Conservation (phyloP, 176 grass and related monocot species). For the Oryza glaberrima region DNA sequence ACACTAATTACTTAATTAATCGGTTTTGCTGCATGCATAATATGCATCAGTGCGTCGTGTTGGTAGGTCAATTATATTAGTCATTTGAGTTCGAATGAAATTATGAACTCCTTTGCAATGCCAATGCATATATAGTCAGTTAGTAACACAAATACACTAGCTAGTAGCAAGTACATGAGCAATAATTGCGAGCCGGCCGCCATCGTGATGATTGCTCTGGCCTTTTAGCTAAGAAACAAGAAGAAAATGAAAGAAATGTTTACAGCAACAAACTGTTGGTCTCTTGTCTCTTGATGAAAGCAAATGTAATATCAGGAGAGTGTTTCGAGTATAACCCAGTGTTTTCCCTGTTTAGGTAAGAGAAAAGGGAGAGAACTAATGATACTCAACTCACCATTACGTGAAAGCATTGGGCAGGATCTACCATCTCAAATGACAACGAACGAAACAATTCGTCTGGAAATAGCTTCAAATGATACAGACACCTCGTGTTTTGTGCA, state of each 20-base stretch:
- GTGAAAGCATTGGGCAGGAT: neutral
- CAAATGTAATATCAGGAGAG: too few species aligned
- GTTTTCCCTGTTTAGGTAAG: too few species aligned
- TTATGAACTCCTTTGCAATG: neutral
- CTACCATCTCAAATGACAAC: neutral
- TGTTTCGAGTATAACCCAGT: too few species aligned
- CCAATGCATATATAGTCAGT: too few species aligned
- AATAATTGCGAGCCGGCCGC: neutral
- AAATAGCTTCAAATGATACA: conserved; percentile 15
- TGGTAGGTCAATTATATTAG: neutral
- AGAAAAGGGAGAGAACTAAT: too few species aligned
- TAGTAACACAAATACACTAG: neutral
- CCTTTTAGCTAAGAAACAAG: neutral
- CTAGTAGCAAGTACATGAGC: neutral
- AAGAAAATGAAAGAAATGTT: neutral
- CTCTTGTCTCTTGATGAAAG: too few species aligned
- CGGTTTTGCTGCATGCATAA: neutral
- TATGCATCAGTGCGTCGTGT: neutral
- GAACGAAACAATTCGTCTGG: neutral
- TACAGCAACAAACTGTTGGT: too few species aligned
- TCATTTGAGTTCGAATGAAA: neutral
- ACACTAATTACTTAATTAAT: neutral
- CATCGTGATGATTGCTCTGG: neutral
- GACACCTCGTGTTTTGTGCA: conserved; percentile 4
- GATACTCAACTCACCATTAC: neutral